These are phyloP conservation scores for Dianthus caryophyllus DNA, from an alignment of 148 eudicot genomes.

Conservation along the genomic window DNA sequence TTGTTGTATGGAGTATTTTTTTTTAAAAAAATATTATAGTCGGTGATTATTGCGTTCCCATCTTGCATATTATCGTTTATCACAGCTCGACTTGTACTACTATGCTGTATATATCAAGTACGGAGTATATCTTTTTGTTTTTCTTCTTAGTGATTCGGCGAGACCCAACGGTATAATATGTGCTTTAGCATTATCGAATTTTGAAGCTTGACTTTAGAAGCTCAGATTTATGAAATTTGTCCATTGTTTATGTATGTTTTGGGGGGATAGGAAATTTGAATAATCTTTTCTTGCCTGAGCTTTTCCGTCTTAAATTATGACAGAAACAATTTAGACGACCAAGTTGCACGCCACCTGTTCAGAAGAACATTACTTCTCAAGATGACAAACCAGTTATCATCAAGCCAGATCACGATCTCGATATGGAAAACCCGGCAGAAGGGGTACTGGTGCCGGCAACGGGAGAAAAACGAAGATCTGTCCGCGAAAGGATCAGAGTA, in stretches of 20 bases:
- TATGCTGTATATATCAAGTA: too few relatives aligned
- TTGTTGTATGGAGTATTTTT: too few relatives aligned
- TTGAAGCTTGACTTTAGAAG: background rate
- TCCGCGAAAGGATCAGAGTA: conserved; percentile 53
- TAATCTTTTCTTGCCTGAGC: background rate
- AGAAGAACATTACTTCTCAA: conserved; percentile 21
- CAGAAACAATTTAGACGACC: conserved; percentile 68
- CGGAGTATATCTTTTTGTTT: too few relatives aligned
- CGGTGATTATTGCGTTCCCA: too few relatives aligned
- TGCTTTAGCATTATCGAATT: background rate
- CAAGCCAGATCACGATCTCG: conserved; percentile 31
- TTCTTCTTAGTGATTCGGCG: too few relatives aligned
- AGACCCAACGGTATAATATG: too few relatives aligned
- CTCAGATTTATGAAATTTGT: background rate
- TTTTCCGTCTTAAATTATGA: conserved; percentile 3
- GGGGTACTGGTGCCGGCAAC: conserved; percentile 23
- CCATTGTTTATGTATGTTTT: background rate
- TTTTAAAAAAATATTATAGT: too few relatives aligned
- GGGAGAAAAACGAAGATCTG: conserved; percentile 36
- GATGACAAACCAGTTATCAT: conserved; percentile 9
- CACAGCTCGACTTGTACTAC: too few relatives aligned
- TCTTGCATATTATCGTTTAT: too few relatives aligned
- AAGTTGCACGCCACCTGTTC: conserved; percentile 18
- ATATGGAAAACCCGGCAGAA: conserved; percentile 14
- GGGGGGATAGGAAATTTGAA: too few relatives aligned